Evolutionary conservation across 768 basidiomycete genomes (phyloP).

Genomic region (Sporobolomyces pararoseus): DNA sequence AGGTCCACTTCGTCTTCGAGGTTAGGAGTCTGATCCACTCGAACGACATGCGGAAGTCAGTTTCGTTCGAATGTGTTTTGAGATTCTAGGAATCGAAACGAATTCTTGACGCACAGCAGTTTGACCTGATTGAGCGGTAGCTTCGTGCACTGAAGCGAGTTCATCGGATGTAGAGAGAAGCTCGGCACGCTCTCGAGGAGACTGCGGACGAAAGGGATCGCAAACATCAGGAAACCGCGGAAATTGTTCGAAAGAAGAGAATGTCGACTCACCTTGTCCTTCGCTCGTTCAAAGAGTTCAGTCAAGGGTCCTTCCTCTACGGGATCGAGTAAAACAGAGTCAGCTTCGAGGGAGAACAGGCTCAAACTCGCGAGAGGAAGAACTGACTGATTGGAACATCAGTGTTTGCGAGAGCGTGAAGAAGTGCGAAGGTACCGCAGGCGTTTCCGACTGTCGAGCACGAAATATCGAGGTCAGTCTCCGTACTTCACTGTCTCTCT

Average conservation of each 20-base stretch:
- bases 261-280: conserved; percentile 30
- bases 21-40: conserved; percentile 62
- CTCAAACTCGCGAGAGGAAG: not conserved
- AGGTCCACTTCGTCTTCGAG: conserved; percentile 65
- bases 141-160: conserved; percentile 30
- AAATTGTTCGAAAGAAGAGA: not conserved
- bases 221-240: not conserved
- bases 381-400: conserved; percentile 55
- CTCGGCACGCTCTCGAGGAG: conserved; percentile 31
- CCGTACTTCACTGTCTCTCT: not conserved
- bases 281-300: conserved; percentile 23
- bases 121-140: conserved; percentile 27
- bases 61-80: no score
- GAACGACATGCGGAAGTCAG: conserved; percentile 40
- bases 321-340: not conserved
- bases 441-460: conserved; percentile 63
- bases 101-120: conserved; percentile 45
- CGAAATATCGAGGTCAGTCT: not conserved
- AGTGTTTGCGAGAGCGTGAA: conserved; percentile 76
- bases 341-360: not conserved
- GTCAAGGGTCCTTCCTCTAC: conserved; percentile 34
- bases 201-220: conserved; percentile 1
- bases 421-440: conserved; percentile 80
- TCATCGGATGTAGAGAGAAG: conserved; percentile 22
- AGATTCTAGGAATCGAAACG: no score